Evolutionary conservation across 768 basidiomycete species (phyloP).

Genomic region (Boletus pseudopeckii): DNA sequence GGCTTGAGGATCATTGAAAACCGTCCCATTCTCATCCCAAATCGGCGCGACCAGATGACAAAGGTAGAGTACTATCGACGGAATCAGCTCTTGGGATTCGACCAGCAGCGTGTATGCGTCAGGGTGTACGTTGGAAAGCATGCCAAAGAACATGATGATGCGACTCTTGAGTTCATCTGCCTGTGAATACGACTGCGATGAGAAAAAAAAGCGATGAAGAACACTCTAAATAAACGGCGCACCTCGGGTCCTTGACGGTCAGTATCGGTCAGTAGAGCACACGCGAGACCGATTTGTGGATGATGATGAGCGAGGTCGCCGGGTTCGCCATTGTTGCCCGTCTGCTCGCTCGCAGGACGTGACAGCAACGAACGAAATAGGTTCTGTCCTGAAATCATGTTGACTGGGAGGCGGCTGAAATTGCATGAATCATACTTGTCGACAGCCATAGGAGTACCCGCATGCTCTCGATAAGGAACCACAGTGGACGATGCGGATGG

Average conservation of each 20-base stretch:
- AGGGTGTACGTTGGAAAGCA: slow-evolving; percentile 37
- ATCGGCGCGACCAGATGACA: slow-evolving; percentile 50
- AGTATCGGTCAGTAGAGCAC: slow-evolving; percentile 45
- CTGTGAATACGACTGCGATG: slow-evolving; percentile 22
- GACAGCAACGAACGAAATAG: slow-evolving; percentile 45
- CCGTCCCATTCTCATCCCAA: slow-evolving; percentile 61
- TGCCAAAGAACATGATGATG: slow-evolving; percentile 40
- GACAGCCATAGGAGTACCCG: slow-evolving; percentile 54
- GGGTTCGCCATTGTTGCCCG: slow-evolving; percentile 17
- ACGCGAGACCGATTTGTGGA: slow-evolving; percentile 47
- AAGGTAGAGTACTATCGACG: slow-evolving; percentile 59
- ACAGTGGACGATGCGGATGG: slow-evolving; percentile 46
- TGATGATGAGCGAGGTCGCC: slow-evolving; percentile 33
- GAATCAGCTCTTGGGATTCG: slow-evolving; percentile 56
- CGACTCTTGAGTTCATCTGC: slow-evolving; percentile 34
- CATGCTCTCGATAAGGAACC: slow-evolving; percentile 46
- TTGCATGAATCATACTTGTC: slow-evolving; percentile 33
- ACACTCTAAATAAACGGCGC: not conserved
- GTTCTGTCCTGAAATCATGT: slow-evolving; percentile 37
- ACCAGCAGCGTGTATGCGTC: slow-evolving; percentile 38
- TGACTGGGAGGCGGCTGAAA: slow-evolving; percentile 2
- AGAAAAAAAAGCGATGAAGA: not conserved
- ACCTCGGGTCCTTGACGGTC: slow-evolving; percentile 42
- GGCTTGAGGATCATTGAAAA: slow-evolving; percentile 36
- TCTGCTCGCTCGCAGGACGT: slow-evolving; percentile 26